phyloP scores from a whole-genome alignment of 2,329 filamentous ascomycete genomes.

The Ceratocystiopsis minuta region DNA sequence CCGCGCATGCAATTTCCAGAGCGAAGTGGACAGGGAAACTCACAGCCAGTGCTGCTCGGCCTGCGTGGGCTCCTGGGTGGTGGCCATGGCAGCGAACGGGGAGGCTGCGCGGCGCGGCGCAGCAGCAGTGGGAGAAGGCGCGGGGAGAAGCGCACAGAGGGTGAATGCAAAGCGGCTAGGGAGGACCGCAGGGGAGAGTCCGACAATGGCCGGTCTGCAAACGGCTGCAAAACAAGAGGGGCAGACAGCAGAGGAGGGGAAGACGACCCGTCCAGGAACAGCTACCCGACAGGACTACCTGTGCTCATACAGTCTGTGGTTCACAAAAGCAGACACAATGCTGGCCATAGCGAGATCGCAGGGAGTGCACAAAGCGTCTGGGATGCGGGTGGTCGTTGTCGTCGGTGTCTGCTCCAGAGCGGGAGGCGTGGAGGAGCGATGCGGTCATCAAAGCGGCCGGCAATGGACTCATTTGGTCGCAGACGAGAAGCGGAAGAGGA shows the following conservation, averaged over 20 bases:
- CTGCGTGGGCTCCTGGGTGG: conserved; percentile 3
- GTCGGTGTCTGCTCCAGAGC: conserved; percentile 3
- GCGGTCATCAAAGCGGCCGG: conserved; percentile 6
- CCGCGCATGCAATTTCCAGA: no score
- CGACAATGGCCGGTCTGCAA: no score
- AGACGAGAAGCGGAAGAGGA: neutral
- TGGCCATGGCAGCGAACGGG: neutral
- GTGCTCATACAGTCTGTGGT: conserved; percentile 8
- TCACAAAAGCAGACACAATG: conserved; percentile 1
- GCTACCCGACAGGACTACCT: conserved; percentile 5
- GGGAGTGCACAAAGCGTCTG: neutral
- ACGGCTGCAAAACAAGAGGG: no score
- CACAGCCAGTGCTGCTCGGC: conserved; percentile 9
- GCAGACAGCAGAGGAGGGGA: no score
- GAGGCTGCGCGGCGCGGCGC: no score
- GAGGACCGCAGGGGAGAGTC: no score
- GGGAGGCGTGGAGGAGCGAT: conserved; percentile 3
- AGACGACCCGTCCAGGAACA: no score
- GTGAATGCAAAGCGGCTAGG: no score
- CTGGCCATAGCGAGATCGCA: conserved; percentile 9
- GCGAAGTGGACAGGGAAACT: neutral
- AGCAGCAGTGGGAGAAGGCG: no score
- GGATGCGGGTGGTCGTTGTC: neutral
- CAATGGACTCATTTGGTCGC: conserved; percentile 7
- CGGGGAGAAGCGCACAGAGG: no score